Evolutionary conservation across 345 rosid genomes (phyloP).

Genomic region (Raphanus raphanistrum): DNA sequence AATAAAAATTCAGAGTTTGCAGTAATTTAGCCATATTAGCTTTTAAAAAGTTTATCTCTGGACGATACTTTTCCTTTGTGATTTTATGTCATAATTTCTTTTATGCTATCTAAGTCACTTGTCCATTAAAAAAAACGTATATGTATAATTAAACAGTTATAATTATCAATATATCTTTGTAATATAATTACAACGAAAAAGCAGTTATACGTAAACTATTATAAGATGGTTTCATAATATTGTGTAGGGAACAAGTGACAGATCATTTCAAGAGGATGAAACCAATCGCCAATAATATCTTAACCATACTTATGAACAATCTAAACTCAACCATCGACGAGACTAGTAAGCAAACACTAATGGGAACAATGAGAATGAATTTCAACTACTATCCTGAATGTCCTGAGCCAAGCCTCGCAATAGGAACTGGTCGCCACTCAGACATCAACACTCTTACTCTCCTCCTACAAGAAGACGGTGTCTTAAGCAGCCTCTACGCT

Average conservation of each 20-base stretch:
- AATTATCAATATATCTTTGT: not conserved
- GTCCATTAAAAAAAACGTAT: not conserved
- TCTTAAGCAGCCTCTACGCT: conserved; percentile 43
- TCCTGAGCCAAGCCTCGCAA: conserved; percentile 44
- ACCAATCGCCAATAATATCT: conserved; percentile 35
- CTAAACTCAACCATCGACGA: conserved; percentile 37
- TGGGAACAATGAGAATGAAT: conserved; percentile 44
- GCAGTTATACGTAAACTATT: not conserved
- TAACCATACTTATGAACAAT: conserved; percentile 40
- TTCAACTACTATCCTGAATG: conserved; percentile 48
- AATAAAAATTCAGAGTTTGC: not conserved
- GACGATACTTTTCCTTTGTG: no score
- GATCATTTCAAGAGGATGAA: conserved; percentile 46
- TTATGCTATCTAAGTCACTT: no score
- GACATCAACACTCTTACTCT: conserved; percentile 45
- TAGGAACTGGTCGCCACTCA: conserved; percentile 44
- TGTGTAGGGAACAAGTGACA: conserved; percentile 45
- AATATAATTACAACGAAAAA: not conserved
- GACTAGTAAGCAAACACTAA: conserved; percentile 19
- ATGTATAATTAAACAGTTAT: not conserved
- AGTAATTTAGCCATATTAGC: not conserved
- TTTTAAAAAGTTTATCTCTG: no score
- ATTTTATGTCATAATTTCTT: no score
- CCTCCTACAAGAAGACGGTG: conserved; percentile 41
- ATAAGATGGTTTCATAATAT: not conserved